Evolutionary conservation across 306 rosid genomes (phyloP).

Genomic region (Arachis stenosperma): DNA sequence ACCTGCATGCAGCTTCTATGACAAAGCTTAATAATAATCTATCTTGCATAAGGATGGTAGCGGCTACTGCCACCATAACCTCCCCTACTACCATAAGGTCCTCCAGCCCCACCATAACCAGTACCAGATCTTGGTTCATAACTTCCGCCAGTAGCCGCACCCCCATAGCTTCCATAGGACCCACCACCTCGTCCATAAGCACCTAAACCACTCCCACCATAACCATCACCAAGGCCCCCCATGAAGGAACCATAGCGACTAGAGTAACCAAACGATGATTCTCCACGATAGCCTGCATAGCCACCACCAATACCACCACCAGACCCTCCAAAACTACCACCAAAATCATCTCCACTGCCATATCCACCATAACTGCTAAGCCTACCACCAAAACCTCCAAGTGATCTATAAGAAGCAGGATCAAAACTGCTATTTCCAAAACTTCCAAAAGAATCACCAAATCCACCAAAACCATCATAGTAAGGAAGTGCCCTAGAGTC

Average conservation of each 20-base stretch:
- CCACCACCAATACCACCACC: conserved; percentile 51
- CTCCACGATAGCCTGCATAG: conserved; percentile 53
- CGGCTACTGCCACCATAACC: conserved; percentile 63
- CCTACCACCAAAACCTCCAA: conserved; percentile 77
- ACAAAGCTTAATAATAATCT: conserved; percentile 56
- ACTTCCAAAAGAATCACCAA: conserved; percentile 80
- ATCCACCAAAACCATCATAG: conserved; percentile 81
- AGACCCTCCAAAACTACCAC: conserved; percentile 58
- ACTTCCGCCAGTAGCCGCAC: conserved; percentile 49
- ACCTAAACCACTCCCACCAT: conserved; percentile 56
- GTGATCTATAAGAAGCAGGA: conserved; percentile 85
- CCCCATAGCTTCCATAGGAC: conserved; percentile 58
- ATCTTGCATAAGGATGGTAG: conserved; percentile 63
- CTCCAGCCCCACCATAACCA: conserved; percentile 58
- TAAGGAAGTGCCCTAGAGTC: conserved; percentile 92
- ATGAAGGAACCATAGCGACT: conserved; percentile 59
- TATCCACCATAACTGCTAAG: conserved; percentile 70
- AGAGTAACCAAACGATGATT: conserved; percentile 58
- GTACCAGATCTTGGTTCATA: conserved; percentile 51
- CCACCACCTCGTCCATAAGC: conserved; percentile 56
- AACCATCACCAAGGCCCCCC: conserved; percentile 60
- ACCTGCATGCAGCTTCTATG: conserved; percentile 64
- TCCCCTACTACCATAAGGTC: conserved; percentile 55
- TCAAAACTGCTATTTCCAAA: conserved; percentile 71
- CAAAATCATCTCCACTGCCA: conserved; percentile 54